These are phyloP conservation scores for Boletellus ananas DNA, from an alignment of 768 basidiomycete species.

Conservation along the genomic window DNA sequence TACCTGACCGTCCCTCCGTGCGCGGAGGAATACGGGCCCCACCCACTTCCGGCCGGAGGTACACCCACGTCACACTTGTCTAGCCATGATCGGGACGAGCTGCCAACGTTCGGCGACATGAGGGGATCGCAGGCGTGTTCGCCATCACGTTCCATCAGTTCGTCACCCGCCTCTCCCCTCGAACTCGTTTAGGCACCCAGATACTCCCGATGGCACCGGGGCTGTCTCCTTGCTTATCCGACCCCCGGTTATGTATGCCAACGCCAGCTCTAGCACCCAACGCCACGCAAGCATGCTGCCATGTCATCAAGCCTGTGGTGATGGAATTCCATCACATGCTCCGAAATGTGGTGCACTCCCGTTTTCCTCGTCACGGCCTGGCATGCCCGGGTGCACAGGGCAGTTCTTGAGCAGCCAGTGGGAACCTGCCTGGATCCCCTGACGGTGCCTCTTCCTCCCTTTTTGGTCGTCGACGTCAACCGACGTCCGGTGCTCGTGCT, in stretches of 20 bases:
- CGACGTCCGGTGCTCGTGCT: slow-evolving; percentile 1
- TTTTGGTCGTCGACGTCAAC: neutral
- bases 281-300: slow-evolving; percentile 5
- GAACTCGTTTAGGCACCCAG: neutral
- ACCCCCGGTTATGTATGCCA: neutral
- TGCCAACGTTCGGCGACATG: slow-evolving; percentile 4
- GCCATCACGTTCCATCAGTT: neutral
- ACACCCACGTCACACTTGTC: neutral
- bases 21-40: slow-evolving; percentile 13
- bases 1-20: neutral
- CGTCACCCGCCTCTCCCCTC: neutral
- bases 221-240: neutral
- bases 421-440: neutral
- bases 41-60: neutral
- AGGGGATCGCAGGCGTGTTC: neutral
- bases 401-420: no score
- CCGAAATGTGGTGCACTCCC: neutral
- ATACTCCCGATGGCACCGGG: neutral
- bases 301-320: neutral
- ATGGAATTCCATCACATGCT: neutral
- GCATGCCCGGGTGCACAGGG: no score
- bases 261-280: neutral
- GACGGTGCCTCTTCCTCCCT: neutral
- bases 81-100: slow-evolving; percentile 6
- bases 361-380: neutral